Base-by-base conservation (phyloP, 208 protist species). In the Jaenimonas drosophilae region DNA sequence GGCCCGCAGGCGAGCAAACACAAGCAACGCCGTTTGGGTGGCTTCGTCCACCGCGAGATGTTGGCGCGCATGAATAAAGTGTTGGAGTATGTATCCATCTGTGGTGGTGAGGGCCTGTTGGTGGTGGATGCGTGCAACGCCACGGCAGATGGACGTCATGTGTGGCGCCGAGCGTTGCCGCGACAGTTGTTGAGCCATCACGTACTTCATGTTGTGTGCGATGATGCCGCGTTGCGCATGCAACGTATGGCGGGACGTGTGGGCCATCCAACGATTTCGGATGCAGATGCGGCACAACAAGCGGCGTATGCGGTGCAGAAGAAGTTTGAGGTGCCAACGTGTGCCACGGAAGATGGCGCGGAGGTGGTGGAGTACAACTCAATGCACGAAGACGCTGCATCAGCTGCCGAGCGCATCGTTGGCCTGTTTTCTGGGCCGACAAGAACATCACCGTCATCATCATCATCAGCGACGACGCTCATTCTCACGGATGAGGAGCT, bases 91-190 rank as follows among this genome's bases (percentile, higher is more conserved):
- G 9, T 34, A 34, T 33, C 31, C 20, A 11, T 20, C 28, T 30
- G 27, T 37, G 33, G 16, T n/a, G 26, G 49, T 14, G 42, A 40
- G 19, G 76, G 60, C 2, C 42, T 90, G 19, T 48, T 94, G 6
- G 41, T 94, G 5, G 42, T 88, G 4, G 85, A 94, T 43, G 85
- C 76, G n/a, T 94, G 85, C 46, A 71, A 94, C 39, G 70, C 65
- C 0, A 77, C 73, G 1, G 46, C 14, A 17, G 63, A 48, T 26
- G 70, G 59, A 25, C 69, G 77, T 23, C 42, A 32, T 14, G 52
- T 54, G 28, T 75, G 64, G 70, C 56, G 50, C 2, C 2, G 3
- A 54, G 16, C 44, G 38, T 2, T 70, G 51, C 67, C 49, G 67
- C 24, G 54, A 37, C 6, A 39, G 20, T 2, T 61, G 1, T 28